A percentile compares a stretch with the other conserved stretches of the same genome.
Evolutionary conservation across 2,329 filamentous ascomycete species (phyloP).

Genomic region (Alternaria solani): DNA sequence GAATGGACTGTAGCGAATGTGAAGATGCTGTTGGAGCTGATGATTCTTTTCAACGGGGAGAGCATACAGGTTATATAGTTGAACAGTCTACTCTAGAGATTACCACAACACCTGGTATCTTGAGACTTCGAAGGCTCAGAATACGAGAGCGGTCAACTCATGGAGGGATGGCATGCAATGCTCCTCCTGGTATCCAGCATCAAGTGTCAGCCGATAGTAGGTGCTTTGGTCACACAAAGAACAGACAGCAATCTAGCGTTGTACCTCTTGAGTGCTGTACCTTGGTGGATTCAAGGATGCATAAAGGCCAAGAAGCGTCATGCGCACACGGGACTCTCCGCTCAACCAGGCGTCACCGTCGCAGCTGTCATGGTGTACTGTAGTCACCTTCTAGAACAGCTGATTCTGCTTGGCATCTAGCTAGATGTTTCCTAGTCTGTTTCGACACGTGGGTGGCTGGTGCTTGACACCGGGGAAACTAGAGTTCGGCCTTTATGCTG

Average conservation of each 20-base stretch:
- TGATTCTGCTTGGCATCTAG: background rate
- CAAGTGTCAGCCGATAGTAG: background rate
- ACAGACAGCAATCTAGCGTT: background rate
- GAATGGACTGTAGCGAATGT: background rate
- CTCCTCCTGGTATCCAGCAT: background rate
- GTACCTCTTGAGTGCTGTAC: background rate
- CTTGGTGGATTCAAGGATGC: background rate
- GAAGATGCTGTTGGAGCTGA: background rate
- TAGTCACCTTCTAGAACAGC: background rate
- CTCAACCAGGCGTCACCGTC: background rate
- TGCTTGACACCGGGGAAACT: background rate
- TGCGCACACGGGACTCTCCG: no score
- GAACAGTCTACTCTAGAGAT: background rate
- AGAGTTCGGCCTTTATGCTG: background rate
- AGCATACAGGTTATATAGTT: background rate
- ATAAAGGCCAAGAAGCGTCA: background rate
- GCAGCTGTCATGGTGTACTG: background rate
- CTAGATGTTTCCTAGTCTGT: background rate
- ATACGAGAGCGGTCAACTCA: background rate
- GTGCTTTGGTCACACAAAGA: background rate
- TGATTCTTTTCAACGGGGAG: background rate
- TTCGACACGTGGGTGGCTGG: background rate
- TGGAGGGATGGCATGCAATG: background rate
- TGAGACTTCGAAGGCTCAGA: accelerated
- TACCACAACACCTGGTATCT: background rate